A percentile compares a stretch with the other conserved stretches of the same genome.
Conservation (phyloP, 108 stramenopile species). For the Cyclotella atomus region DNA sequence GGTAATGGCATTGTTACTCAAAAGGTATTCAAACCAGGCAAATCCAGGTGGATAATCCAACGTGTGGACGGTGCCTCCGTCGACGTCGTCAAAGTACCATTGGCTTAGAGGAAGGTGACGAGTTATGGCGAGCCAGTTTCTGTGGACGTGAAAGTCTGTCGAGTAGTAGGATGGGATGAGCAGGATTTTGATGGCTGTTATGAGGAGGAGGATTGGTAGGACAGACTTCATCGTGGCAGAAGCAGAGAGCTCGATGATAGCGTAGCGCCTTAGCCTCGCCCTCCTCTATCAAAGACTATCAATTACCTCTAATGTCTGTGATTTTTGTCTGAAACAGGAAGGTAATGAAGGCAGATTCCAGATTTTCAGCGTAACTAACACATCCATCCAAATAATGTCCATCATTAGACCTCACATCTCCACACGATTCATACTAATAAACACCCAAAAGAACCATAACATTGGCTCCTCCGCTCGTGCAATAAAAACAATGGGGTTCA, state of each 20-base stretch:
- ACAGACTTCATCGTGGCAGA: no score
- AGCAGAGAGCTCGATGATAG: no score
- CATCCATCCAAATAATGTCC: no score
- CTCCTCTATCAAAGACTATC: no score
- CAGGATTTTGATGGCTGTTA: constrained; percentile 64
- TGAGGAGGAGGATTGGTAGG: constrained; percentile 38
- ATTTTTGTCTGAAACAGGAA: no score
- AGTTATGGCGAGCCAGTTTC: constrained; percentile 96
- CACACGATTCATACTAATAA: constrained; percentile 61
- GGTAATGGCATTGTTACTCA: constrained; percentile 67
- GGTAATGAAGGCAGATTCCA: no score
- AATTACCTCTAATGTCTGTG: no score
- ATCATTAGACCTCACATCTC: neutral
- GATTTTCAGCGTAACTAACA: no score
- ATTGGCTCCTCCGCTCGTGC: constrained; percentile 70
- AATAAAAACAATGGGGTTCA: constrained; percentile 62
- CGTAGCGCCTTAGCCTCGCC: no score
- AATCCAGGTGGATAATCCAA: constrained; percentile 97
- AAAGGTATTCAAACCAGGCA: constrained; percentile 85
- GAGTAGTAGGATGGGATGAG: constrained; percentile 78
- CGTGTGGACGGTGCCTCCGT: constrained; percentile 88
- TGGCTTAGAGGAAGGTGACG: constrained; percentile 64
- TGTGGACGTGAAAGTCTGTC: constrained; percentile 96
- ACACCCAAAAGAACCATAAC: constrained; percentile 62
- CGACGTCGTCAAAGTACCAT: constrained; percentile 92